Percentiles rank a stretch among this genome's conserved stretches.
Conservation (phyloP, 306 rosid species). For the Casuarina equisetifolia region DNA sequence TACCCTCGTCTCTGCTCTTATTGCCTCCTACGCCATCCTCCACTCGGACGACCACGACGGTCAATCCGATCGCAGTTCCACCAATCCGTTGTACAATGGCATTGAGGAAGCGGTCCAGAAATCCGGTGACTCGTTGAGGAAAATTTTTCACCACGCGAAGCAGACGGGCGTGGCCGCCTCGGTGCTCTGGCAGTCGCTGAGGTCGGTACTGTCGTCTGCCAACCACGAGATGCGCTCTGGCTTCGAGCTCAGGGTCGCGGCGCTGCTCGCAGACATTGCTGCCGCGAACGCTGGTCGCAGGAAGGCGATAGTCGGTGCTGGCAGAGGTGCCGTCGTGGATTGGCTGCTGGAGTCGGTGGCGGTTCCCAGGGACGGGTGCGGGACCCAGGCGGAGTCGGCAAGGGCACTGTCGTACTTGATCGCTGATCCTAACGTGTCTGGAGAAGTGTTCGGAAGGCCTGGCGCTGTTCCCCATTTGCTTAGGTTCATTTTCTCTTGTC, state of each 20-base stretch:
- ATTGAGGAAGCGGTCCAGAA: slow-evolving; percentile 45
- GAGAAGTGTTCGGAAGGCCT: slow-evolving; percentile 78
- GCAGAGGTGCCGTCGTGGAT: slow-evolving; percentile 89
- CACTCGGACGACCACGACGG: slow-evolving; percentile 20
- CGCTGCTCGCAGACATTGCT: slow-evolving; percentile 80
- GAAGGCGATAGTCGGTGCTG: slow-evolving; percentile 86
- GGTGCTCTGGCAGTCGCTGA: slow-evolving; percentile 81
- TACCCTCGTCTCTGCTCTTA: slow-evolving; percentile 38
- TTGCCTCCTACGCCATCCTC: slow-evolving; percentile 52
- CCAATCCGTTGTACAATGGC: slow-evolving; percentile 42
- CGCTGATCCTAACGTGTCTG: slow-evolving; percentile 81
- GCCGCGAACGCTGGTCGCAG: slow-evolving; percentile 79
- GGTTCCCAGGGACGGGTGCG: slow-evolving; percentile 59
- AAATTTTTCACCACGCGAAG: slow-evolving; percentile 56
- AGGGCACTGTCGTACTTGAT: slow-evolving; percentile 92
- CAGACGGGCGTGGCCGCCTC: slow-evolving; percentile 82
- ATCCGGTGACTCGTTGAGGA: slow-evolving; percentile 49
- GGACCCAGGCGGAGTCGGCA: slow-evolving; percentile 88
- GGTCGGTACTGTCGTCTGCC: slow-evolving; percentile 81
- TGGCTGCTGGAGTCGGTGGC: slow-evolving; percentile 93
- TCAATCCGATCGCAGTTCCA: slow-evolving; percentile 24
- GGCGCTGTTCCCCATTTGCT: slow-evolving; percentile 81
- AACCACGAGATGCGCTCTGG: slow-evolving; percentile 93
- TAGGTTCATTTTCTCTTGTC: slow-evolving; percentile 83
- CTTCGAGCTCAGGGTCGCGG: slow-evolving; percentile 88